phyloP scores from a whole-genome alignment of 2,329 filamentous ascomycete species.

The Didymella lethalis region DNA sequence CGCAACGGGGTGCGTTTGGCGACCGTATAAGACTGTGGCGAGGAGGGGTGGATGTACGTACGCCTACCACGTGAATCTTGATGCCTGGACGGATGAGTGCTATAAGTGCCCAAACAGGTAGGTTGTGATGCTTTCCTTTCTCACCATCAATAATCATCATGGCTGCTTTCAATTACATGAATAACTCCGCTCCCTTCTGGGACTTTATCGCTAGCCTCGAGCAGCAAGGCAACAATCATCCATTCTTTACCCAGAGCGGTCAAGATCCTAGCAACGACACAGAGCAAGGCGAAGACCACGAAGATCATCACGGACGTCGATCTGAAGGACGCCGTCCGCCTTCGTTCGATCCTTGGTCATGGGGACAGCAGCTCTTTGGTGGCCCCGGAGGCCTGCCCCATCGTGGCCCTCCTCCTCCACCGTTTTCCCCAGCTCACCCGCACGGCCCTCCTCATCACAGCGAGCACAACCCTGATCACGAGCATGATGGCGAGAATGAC shows the following conservation, averaged over 20 bases:
- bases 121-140: constrained; percentile 16
- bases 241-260: constrained; percentile 51
- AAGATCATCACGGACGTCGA: constrained; percentile 13
- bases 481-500: constrained; percentile 27
- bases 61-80: constrained; percentile 38
- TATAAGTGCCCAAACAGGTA: constrained; percentile 38
- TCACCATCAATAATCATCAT: constrained; percentile 46
- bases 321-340: constrained; percentile 12
- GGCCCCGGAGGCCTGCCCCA: constrained; percentile 38
- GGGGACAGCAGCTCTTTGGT: constrained; percentile 43
- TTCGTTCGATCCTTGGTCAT: constrained; percentile 45
- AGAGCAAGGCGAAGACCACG: constrained; percentile 36
- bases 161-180: constrained; percentile 60
- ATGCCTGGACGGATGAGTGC: constrained; percentile 35
- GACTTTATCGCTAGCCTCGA: constrained; percentile 63
- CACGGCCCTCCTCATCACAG: constrained; percentile 24
- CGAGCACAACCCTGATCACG: constrained; percentile 13
- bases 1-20: constrained; percentile 7
- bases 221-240: constrained; percentile 54
- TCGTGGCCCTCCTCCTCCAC: constrained; percentile 36
- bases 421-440: constrained; percentile 10
- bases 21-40: constrained; percentile 32
- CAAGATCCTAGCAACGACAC: constrained; percentile 35
- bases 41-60: constrained; percentile 38
- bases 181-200: constrained; percentile 65